Evolutionary conservation across 2,329 filamentous ascomycete species (phyloP), one percentile per base, ranked within the genome.

Genomic region (Talaromyces sp.): DNA sequence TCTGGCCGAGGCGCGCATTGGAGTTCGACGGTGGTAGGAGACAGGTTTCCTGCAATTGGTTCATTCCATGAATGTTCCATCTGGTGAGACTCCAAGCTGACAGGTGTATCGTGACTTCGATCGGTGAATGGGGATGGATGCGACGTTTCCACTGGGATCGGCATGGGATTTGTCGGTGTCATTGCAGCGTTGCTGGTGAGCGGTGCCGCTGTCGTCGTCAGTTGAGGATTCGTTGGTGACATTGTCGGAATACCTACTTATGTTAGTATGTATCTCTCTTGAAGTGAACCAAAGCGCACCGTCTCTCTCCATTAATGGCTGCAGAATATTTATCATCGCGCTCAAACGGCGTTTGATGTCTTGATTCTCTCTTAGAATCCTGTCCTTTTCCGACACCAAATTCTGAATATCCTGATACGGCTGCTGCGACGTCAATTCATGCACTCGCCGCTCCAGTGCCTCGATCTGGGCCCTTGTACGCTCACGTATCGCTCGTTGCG

Each of bases 371-470:
- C 86, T 85, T 77, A 92, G 86, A 60, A 92, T 85, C 14, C 84
- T 83, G 71, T 93, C 89, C 79, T 92, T 93, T 75, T 92, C 87
- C 35, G 86, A 82, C 61, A 93, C 76, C 9, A 87, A 90, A 31
- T 85, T 81, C 75, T 96, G 91, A 21, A 96, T 83, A 72, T 96
- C 92, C 72, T 91, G 88, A 69, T 92, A 93, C 0, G 91, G 91
- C 74, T 93, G 87, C 76, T 92, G 89, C 63, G 84, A 88, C 63
- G 90, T 90, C 67, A 96, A 82, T 66, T 93, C 89, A 61, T 84
- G 82, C 65, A 96, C 92, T 65, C 85, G 83, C 64, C 82, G 82
- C 74, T 95, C 89, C 64, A 95, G 80, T 6, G 77, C 79, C 72
- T 93, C 90, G 68, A 95, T 95, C 74, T 90, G 89, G 63, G 86